These are phyloP conservation scores for Selaginella moellendorffii DNA, from an alignment of 75 land plant species.

Conservation along the genomic window DNA sequence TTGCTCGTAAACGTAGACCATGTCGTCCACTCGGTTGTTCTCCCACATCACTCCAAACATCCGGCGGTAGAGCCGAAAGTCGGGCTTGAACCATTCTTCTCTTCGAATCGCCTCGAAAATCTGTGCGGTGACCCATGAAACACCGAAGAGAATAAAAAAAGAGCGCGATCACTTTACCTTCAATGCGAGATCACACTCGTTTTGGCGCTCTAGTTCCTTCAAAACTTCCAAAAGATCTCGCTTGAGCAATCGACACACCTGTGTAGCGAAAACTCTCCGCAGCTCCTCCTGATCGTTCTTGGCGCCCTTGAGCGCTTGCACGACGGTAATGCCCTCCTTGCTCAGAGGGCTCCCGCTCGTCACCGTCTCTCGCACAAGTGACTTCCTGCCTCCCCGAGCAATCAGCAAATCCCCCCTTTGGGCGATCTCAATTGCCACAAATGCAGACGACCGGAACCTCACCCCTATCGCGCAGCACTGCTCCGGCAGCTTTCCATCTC, in stretches of 20 bases:
- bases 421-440: too few species aligned
- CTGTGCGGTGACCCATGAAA: background rate
- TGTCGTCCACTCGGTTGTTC: conserved; percentile 19
- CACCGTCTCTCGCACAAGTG: too few species aligned
- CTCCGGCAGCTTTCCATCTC: too few species aligned
- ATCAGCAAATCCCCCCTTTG: too few species aligned
- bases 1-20: conserved; percentile 28
- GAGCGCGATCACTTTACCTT: too few species aligned
- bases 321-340: conserved; percentile 58
- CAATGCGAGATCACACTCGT: conserved; percentile 36
- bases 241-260: conserved; percentile 40
- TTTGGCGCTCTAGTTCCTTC: conserved; percentile 63
- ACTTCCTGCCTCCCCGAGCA: too few species aligned
- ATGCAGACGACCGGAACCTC: too few species aligned
- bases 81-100: conserved; percentile 41
- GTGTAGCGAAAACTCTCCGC: background rate
- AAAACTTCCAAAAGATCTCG: conserved; percentile 59
- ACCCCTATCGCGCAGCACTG: too few species aligned
- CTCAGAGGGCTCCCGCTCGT: conserved; percentile 43
- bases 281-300: background rate
- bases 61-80: conserved; percentile 21
- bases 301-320: conserved; percentile 46
- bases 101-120: conserved; percentile 27
- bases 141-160: too few species aligned
- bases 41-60: conserved; percentile 16